phyloP scores from a whole-genome alignment of 2,329 filamentous ascomycete genomes.

The Penicillium sp. region DNA sequence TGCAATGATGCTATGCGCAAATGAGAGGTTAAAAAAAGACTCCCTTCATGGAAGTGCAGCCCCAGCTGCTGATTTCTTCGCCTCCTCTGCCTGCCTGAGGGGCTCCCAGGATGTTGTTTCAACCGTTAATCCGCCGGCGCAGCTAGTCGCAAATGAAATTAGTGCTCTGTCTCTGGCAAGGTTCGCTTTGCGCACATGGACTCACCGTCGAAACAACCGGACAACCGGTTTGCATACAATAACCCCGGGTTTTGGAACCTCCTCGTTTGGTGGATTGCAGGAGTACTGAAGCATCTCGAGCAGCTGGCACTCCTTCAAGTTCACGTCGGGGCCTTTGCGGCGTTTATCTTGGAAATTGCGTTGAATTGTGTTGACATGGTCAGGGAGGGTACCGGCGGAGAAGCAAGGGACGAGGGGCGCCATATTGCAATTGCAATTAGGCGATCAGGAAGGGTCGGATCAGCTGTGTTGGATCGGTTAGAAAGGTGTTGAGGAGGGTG shows the following conservation, averaged over 20 bases:
- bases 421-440: slow-evolving; percentile 52
- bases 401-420: slow-evolving; percentile 60
- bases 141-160: slow-evolving; percentile 32
- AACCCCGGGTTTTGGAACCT: slow-evolving; percentile 46
- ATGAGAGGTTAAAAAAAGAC: not conserved
- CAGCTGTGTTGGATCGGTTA: not conserved
- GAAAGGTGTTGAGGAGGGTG: no score
- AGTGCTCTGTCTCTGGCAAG: not conserved
- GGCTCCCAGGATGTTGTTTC: slow-evolving; percentile 67
- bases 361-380: slow-evolving; percentile 53
- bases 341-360: slow-evolving; percentile 53
- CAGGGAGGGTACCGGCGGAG: slow-evolving; percentile 55
- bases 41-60: slow-evolving; percentile 24
- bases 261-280: slow-evolving; percentile 58
- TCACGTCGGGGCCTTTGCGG: slow-evolving; percentile 56
- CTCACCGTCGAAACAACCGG: slow-evolving; percentile 63
- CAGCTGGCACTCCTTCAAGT: slow-evolving; percentile 60
- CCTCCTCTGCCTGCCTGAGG: slow-evolving; percentile 36
- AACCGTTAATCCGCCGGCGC: slow-evolving; percentile 60
- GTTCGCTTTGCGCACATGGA: not conserved
- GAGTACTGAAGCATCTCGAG: slow-evolving; percentile 66
- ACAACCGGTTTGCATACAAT: slow-evolving; percentile 62
- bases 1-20: slow-evolving; percentile 8
- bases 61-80: slow-evolving; percentile 32
- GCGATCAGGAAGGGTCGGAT: not conserved